phyloP scores from a whole-genome alignment of 2,329 filamentous ascomycete species.

The Venturia aucupariae region DNA sequence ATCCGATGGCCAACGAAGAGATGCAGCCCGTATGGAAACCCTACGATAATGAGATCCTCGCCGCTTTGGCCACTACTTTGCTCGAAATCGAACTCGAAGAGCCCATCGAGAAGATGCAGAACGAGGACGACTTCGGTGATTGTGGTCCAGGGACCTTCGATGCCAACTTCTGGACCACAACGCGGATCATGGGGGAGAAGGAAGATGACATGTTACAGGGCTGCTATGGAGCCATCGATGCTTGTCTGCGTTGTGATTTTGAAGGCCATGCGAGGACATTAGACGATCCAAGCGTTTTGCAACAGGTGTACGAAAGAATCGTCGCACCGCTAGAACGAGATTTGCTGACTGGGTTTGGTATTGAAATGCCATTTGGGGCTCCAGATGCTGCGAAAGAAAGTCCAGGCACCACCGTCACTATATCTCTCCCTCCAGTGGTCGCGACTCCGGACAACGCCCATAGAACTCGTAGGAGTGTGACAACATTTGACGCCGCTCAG shows the following conservation, averaged over 20 bases:
- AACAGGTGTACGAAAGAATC: constrained; percentile 12
- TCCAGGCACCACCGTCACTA: neutral
- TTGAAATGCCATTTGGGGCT: constrained; percentile 3
- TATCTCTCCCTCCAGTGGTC: neutral
- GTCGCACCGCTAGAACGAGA: constrained; percentile 12
- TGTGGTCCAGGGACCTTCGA: neutral
- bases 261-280: constrained; percentile 2
- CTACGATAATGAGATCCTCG: constrained; percentile 6
- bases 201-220: constrained; percentile 8
- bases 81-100: constrained; percentile 12
- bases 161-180: constrained; percentile 11
- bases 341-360: constrained; percentile 4
- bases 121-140: constrained; percentile 7
- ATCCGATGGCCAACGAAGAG: neutral
- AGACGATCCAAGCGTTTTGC: constrained; percentile 1
- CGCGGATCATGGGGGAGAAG: neutral
- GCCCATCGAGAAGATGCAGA: constrained; percentile 1
- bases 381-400: neutral
- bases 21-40: neutral
- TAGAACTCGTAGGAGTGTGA: neutral
- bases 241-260: constrained; percentile 8
- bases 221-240: constrained; percentile 8
- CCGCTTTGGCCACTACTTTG: constrained; percentile 7
- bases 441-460: neutral
- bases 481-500: neutral